phyloP scores from a whole-genome alignment of 73 alveolate species.

The Paramecium biaurelia region DNA sequence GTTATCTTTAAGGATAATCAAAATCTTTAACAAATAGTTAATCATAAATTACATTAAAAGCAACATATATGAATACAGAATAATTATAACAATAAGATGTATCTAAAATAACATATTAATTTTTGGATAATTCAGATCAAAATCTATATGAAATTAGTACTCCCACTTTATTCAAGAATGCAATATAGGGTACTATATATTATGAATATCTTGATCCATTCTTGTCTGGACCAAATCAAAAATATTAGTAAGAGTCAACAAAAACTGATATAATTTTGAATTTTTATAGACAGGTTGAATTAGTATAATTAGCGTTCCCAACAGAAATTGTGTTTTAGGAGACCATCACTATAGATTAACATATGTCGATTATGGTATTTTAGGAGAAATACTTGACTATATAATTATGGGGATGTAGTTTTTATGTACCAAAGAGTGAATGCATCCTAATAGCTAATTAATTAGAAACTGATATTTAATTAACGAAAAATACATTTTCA shows the following conservation, averaged over 20 bases:
- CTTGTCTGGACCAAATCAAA: neutral
- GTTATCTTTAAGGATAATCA: neutral
- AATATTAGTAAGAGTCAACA: neutral
- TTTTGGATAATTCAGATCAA: neutral
- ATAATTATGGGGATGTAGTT: neutral
- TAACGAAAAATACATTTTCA: neutral
- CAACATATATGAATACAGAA: neutral
- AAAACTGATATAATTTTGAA: neutral
- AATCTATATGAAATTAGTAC: neutral
- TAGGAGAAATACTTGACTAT: neutral
- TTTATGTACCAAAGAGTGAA: neutral
- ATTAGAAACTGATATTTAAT: neutral
- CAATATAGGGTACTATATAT: neutral
- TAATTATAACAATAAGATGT: neutral
- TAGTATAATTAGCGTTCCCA: neutral
- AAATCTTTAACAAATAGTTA: neutral
- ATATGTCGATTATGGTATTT: neutral
- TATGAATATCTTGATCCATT: neutral
- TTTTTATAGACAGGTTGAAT: neutral
- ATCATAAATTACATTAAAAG: neutral
- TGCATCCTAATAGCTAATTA: neutral
- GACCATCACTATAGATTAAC: neutral
- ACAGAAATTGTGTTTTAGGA: neutral
- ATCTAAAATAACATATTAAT: neutral
- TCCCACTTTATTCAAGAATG: neutral